Evolutionary conservation across 1,284 basidiomycete species (phyloP).

Genomic region (Sporisorium exsertum): DNA sequence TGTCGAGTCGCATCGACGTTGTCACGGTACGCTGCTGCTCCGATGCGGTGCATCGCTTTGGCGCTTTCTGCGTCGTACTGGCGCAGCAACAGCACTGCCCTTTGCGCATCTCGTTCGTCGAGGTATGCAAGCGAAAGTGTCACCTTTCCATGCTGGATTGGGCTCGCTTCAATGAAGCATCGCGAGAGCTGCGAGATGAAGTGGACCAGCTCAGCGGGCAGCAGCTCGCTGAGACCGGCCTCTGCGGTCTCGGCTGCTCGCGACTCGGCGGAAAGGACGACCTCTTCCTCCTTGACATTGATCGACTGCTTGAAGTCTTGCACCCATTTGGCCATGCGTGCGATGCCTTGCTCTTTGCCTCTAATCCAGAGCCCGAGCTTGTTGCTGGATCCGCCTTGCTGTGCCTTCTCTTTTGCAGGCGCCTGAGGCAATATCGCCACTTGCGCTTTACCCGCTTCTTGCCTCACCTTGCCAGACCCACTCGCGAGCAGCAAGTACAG

Average conservation of each 20-base stretch:
- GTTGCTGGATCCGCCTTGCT: neutral
- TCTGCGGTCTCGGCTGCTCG: neutral
- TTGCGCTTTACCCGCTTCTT: constrained; percentile 28
- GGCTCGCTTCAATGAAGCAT: constrained; percentile 43
- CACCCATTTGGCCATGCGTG: constrained; percentile 36
- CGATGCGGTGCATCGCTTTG: constrained; percentile 24
- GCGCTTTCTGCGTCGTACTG: constrained; percentile 29
- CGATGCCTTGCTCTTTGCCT: constrained; percentile 38
- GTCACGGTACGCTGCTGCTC: constrained; percentile 27
- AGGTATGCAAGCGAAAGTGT: constrained; percentile 27
- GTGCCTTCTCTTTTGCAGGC: constrained; percentile 12
- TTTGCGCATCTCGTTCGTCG: constrained; percentile 28
- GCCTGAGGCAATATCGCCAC: constrained; percentile 31
- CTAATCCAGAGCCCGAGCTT: constrained; percentile 44
- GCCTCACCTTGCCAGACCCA: constrained; percentile 27
- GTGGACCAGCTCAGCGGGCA: constrained; percentile 32
- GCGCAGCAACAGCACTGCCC: constrained; percentile 34
- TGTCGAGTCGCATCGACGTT: constrained; percentile 5
- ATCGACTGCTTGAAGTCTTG: constrained; percentile 36
- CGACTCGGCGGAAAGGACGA: constrained; percentile 22
- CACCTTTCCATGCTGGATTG: constrained; percentile 25
- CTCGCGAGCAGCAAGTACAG: constrained; percentile 38
- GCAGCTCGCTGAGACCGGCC: neutral
- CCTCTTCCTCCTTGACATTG: constrained; percentile 22
- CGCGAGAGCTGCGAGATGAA: constrained; percentile 35